Evolutionary conservation across 164 flowering plant species (phyloP), one percentile per base, ranked within the genome.

Genomic region (Annona cherimola): DNA sequence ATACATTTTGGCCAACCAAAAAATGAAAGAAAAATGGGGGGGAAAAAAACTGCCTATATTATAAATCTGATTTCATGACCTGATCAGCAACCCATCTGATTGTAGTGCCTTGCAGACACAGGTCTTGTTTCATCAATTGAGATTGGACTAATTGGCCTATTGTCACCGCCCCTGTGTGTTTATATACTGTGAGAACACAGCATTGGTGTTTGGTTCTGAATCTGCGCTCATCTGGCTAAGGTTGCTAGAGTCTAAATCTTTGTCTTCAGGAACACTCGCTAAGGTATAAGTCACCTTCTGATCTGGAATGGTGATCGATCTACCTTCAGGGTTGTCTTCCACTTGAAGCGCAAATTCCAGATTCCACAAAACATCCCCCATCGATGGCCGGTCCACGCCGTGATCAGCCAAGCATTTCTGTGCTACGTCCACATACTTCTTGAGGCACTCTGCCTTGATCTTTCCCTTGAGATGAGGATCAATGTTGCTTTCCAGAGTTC

Each of bases 81-180:
- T 14, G n/a, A 71, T 61, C 54, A 50, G 45, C 75, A 76, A 42
- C 64, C 68, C 50, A 46, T 18, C 45, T 62, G 42, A 68, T 66
- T 71, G n/a, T 46, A 63, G 18, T 16, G 41, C 5, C n/a, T 63
- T 40, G 4, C 43, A 61, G 9, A 19, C 64, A 20, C 26, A 12
- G 44, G 1, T 63, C n/a, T 63, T 63, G 67, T n/a, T 18, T 43
- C 16, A 42, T 44, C 54, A n/a, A 42, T 66, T 18, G 9, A 66
- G 4, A n/a, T 16, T 3, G 3, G 68, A 42, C 42, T 9, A 61
- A 16, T 43, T 12, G 40, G 43, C 9, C 5, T 26, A 62, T 59
- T 16, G 68, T 86, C 73, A 87, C 78, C 90, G 81, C 19, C 87
- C 86, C 67, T 68, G 76, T 55, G 83, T 83, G 73, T 82, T 78